Evolutionary conservation across 129 eudicot species (phyloP).

Genomic region (Flaveria bidentis): DNA sequence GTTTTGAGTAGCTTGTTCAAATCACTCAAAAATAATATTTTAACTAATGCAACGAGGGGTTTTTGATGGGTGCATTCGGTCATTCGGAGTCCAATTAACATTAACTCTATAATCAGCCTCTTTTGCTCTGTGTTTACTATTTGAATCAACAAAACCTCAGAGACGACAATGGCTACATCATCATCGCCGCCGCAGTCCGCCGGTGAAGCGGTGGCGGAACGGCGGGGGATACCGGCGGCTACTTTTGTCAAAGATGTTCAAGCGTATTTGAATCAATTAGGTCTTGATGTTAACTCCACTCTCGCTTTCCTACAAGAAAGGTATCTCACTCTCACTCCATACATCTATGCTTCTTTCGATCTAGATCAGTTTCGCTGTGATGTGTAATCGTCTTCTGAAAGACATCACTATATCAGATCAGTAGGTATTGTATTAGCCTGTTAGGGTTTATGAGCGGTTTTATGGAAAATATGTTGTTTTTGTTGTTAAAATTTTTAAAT

Average conservation of each 20-base stretch:
- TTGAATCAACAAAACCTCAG: conserved; percentile 13
- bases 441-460: conserved; percentile 37
- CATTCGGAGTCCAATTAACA: too few species aligned
- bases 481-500: not conserved
- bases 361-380: not conserved
- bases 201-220: conserved; percentile 43
- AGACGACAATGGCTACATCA: conserved; percentile 38
- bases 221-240: conserved; percentile 92
- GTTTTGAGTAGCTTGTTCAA: too few species aligned
- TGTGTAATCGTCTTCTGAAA: not conserved
- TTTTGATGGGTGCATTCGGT: too few species aligned
- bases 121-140: not conserved
- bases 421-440: conserved; percentile 18
- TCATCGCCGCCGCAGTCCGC: conserved; percentile 43
- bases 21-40: too few species aligned
- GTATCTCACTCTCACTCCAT: conserved; percentile 27
- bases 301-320: conserved; percentile 91
- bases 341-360: not conserved
- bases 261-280: conserved; percentile 65
- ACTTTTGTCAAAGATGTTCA: conserved; percentile 82
- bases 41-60: too few species aligned
- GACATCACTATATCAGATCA: conserved; percentile 3
- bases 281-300: conserved; percentile 79
- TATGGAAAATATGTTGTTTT: too few species aligned
- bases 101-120: not conserved